Base-by-base conservation (phyloP, 768 basidiomycete genomes). In the Termitomyces titanicus region DNA sequence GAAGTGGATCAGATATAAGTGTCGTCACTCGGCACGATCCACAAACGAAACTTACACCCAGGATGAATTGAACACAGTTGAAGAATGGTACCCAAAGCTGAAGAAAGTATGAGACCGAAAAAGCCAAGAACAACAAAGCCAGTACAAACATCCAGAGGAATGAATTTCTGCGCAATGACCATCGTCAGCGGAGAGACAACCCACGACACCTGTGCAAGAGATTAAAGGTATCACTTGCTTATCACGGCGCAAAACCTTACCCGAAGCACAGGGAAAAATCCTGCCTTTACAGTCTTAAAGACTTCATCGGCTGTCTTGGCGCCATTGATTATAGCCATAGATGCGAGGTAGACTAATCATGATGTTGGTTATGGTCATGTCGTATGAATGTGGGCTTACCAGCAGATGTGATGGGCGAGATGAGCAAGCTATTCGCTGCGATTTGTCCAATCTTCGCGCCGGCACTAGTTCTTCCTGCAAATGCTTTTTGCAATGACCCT, bases 51-150 rank as follows among this genome's bases (percentile, higher is more conserved):
- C 88, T 63, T 64, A 92, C 91, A 20, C 91, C 91, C 12, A 91
- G 75, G 20, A 82, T 67, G 66, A 94, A 92, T 66, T 85, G 83
- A 39, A 94, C 73, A 34, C 80, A 62, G 68, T 86, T 92, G 79
- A 94, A 94, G 74, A 89, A 95, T 9, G 89, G 88, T 0, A 89
- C 88, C 92, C 92, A 93, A 42, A 92, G 77, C 88, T 91, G 60
- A 25, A 50, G 15, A 46, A 33, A n/a, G 22, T 38, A 44, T 51
- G 20, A 11, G 53, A 20, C 8, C 15, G n/a, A 29, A 42, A 9
- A 44, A 22, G 24, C 4, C 57, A 48, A 61, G 31, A 47, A 51
- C 20, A 47, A 9, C 17, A 45, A 43, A 3, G 20, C 20, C 8
- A 33, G 4, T 22, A 63, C 80, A 53, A 58, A 88, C 88, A 68